Conservation (phyloP, 2,329 filamentous ascomycete species). For the Fusarium sp. region DNA sequence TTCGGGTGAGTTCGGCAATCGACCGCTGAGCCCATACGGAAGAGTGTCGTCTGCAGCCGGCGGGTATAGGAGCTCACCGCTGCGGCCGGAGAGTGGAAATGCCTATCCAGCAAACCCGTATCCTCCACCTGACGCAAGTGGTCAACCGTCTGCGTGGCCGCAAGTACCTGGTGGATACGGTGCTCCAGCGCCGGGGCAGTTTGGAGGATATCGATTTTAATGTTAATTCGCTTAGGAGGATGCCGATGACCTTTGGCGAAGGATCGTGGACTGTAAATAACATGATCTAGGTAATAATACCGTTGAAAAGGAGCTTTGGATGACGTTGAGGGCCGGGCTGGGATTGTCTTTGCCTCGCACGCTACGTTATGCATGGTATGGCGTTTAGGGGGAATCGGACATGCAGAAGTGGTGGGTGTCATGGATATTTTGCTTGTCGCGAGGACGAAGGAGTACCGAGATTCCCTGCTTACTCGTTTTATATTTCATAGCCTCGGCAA, state of each 20-base stretch:
- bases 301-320: constrained; percentile 28
- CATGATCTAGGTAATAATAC: constrained; percentile 29
- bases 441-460: constrained; percentile 10
- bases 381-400: constrained; percentile 42
- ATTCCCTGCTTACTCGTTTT: constrained; percentile 6
- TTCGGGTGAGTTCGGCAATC: constrained; percentile 56
- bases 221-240: neutral
- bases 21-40: constrained; percentile 62
- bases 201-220: constrained; percentile 51
- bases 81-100: constrained; percentile 58
- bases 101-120: constrained; percentile 46
- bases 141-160: constrained; percentile 44
- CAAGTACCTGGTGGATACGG: constrained; percentile 46
- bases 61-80: constrained; percentile 63
- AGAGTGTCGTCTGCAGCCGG: constrained; percentile 53
- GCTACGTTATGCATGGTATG: constrained; percentile 44
- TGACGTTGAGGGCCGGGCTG: constrained; percentile 26
- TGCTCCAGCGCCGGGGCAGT: constrained; percentile 50
- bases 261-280: constrained; percentile 1
- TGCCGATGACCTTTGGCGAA: neutral
- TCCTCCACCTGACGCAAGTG: constrained; percentile 44
- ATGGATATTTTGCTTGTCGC: constrained; percentile 30
- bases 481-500: constrained; percentile 10
- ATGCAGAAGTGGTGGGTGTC: constrained; percentile 30
- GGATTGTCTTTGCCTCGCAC: constrained; percentile 43